Evolutionary conservation across 345 rosid genomes (phyloP).

Genomic region (Ceriops decandra): DNA sequence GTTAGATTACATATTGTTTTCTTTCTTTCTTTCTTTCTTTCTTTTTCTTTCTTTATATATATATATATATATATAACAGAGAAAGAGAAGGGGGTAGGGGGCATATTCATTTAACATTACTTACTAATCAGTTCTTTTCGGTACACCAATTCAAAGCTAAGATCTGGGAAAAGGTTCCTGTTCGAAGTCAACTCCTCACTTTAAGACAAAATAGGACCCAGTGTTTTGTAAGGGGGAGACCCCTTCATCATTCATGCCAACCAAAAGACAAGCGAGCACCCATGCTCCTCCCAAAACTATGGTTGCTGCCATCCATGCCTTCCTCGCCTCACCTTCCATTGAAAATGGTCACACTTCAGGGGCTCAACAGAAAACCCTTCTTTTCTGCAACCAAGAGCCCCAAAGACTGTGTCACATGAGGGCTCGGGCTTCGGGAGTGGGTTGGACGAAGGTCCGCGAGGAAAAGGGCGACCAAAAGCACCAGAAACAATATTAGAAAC

Average conservation of each 20-base stretch:
- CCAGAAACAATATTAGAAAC: no score
- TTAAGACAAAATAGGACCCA: not conserved
- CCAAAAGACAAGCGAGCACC: not conserved
- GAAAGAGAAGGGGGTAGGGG: no score
- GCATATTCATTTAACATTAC: not conserved
- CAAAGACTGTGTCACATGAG: no score
- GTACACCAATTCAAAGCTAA: constrained; percentile 20
- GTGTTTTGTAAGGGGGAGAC: not conserved
- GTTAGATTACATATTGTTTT: no score
- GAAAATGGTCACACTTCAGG: constrained; percentile 8
- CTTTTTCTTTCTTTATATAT: no score
- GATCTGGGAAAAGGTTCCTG: not conserved
- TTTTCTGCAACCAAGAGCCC: constrained; percentile 36
- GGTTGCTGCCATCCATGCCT: constrained; percentile 2
- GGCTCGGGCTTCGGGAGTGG: no score
- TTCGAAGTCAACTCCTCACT: no score
- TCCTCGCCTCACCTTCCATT: constrained; percentile 3
- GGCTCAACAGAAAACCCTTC: constrained; percentile 51
- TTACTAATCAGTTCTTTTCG: constrained; percentile 1
- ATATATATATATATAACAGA: no score
- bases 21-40: no score
- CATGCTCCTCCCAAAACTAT: constrained; percentile 6
- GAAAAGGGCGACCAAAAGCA: no score
- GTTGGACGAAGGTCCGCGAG: no score
- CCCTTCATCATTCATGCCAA: not conserved